Conservation (phyloP, 2,329 filamentous ascomycete genomes). For the Sarocladium strictum region DNA sequence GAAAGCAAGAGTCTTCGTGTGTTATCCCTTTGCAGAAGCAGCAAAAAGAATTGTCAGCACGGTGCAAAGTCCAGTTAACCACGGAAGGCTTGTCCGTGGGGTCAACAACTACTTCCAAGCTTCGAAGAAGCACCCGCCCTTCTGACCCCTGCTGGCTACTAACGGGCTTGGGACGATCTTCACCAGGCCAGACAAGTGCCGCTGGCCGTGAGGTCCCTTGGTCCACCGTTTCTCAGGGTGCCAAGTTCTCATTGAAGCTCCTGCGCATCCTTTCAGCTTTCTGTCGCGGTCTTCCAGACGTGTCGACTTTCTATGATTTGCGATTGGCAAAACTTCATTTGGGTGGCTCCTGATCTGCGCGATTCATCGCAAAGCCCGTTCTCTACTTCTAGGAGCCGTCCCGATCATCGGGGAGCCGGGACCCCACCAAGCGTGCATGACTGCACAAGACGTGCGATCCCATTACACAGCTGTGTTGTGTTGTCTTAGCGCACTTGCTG, state of each 20-base stretch:
- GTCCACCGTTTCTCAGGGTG: not conserved
- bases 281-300: not conserved
- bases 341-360: not conserved
- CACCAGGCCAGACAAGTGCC: slow-evolving; percentile 6
- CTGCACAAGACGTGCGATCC: not conserved
- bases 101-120: not conserved
- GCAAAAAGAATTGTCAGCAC: not conserved
- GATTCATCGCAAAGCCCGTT: not conserved
- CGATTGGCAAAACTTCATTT: not conserved
- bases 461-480: no score
- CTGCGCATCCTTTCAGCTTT: not conserved
- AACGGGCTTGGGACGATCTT: slow-evolving; percentile 7
- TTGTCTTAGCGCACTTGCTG: not conserved
- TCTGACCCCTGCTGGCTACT: not conserved
- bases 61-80: not conserved
- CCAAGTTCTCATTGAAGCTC: not conserved
- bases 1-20: not conserved
- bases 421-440: not conserved
- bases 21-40: not conserved
- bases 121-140: not conserved
- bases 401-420: not conserved
- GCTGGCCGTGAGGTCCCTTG: not conserved
- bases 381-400: not conserved
- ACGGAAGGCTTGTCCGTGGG: not conserved
- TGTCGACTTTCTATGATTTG: not conserved